A percentile compares a stretch with the other conserved stretches of the same genome.
phyloP scores from a whole-genome alignment of 345 rosid species.

The Eucalyptus polyanthemos region DNA sequence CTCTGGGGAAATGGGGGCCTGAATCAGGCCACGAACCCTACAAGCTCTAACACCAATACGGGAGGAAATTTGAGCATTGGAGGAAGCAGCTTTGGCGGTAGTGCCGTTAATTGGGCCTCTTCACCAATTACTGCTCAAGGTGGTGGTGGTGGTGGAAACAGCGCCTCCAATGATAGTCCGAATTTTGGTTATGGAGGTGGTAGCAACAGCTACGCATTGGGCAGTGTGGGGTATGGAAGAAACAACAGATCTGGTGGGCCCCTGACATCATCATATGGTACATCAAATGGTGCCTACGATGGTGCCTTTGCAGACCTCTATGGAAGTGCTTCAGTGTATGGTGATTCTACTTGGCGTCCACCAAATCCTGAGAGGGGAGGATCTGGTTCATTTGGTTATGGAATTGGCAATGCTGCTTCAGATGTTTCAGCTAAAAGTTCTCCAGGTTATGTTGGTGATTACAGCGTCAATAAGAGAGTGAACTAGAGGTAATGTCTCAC shows the following conservation, averaged over 20 bases:
- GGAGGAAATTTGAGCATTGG: slow-evolving; percentile 40
- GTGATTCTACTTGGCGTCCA: slow-evolving; percentile 47
- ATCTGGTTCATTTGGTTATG: slow-evolving; percentile 41
- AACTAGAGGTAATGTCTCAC: slow-evolving; percentile 45
- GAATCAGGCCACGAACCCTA: slow-evolving; percentile 20
- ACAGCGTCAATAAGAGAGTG: slow-evolving; percentile 57
- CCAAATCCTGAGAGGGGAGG: slow-evolving; percentile 36
- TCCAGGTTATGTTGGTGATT: slow-evolving; percentile 61
- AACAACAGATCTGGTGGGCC: slow-evolving; percentile 26
- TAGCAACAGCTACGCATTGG: slow-evolving; percentile 39
- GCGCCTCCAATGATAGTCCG: slow-evolving; percentile 16
- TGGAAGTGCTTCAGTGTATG: slow-evolving; percentile 38
- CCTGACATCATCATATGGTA: slow-evolving; percentile 28
- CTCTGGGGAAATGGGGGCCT: slow-evolving; percentile 66
- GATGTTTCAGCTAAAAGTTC: slow-evolving; percentile 43
- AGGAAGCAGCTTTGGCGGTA: slow-evolving; percentile 35
- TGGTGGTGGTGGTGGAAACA: slow-evolving; percentile 42
- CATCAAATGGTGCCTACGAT: slow-evolving; percentile 45
- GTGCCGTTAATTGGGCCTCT: slow-evolving; percentile 38
- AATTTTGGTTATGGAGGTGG: slow-evolving; percentile 45
- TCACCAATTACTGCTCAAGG: slow-evolving; percentile 38
- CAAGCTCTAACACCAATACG: slow-evolving; percentile 23
- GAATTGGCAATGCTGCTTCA: slow-evolving; percentile 26
- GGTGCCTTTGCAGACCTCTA: slow-evolving; percentile 38
- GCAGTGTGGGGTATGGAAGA: slow-evolving; percentile 39